phyloP scores from a whole-genome alignment of 345 rosid species.

The Linum lewisii region DNA sequence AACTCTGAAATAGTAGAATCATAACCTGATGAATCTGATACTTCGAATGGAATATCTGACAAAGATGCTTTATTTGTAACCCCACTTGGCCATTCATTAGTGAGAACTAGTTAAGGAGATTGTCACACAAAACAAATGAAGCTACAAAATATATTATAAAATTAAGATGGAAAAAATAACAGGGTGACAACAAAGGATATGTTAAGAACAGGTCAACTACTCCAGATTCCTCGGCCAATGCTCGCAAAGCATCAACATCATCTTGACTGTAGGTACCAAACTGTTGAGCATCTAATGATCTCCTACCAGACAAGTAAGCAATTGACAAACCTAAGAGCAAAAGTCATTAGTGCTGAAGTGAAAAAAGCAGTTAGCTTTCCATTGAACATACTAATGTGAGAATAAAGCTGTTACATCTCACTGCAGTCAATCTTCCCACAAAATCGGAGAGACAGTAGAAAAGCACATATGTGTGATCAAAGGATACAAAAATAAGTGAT shows the following conservation, averaged over 20 bases:
- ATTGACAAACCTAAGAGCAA: constrained; percentile 54
- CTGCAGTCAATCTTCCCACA: neutral
- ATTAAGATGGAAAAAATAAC: neutral
- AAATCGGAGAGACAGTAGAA: neutral
- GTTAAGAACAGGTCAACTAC: constrained; percentile 66
- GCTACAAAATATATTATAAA: neutral
- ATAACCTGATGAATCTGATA: constrained; percentile 44
- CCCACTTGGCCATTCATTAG: constrained; percentile 95
- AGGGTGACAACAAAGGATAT: constrained; percentile 56
- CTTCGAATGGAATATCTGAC: constrained; percentile 42
- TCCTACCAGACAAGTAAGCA: constrained; percentile 81
- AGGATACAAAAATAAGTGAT: neutral
- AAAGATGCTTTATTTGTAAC: constrained; percentile 43
- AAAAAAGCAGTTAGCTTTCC: neutral
- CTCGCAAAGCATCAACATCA: constrained; percentile 84
- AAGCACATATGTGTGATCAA: neutral
- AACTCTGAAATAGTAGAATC: constrained; percentile 55
- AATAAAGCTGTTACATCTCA: neutral
- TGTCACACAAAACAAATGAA: constrained; percentile 7
- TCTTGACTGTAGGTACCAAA: constrained; percentile 73
- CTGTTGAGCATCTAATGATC: constrained; percentile 36
- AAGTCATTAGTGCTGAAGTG: neutral
- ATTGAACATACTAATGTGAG: neutral
- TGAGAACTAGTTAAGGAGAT: constrained; percentile 41
- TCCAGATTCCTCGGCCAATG: constrained; percentile 84